Conservation (phyloP, 2,329 filamentous ascomycete genomes). For the Penicillium sp. region DNA sequence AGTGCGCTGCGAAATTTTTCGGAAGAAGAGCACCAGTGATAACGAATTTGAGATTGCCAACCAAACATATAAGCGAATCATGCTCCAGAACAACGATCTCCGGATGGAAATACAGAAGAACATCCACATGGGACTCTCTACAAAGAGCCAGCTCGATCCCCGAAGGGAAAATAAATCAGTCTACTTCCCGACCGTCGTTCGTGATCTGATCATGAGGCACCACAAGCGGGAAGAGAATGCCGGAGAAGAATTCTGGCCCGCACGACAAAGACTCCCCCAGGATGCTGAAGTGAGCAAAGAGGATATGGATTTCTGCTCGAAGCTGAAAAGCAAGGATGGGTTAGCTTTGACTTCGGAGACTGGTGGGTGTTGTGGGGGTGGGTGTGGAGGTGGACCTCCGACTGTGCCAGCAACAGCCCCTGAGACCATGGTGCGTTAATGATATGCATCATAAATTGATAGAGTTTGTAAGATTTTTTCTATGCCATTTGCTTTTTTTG, state of each 20-base stretch:
- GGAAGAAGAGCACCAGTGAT: slow-evolving; percentile 58
- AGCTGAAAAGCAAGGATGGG: slow-evolving; percentile 13
- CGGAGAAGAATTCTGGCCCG: slow-evolving; percentile 55
- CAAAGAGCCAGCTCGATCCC: slow-evolving; percentile 62
- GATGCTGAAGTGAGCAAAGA: slow-evolving; percentile 28
- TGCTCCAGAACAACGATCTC: slow-evolving; percentile 64
- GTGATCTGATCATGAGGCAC: slow-evolving; percentile 51
- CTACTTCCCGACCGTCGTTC: slow-evolving; percentile 55
- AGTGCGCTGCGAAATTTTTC: slow-evolving; percentile 64
- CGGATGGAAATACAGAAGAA: slow-evolving; percentile 60
- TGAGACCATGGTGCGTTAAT: slow-evolving; percentile 19
- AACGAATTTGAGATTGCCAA: slow-evolving; percentile 58
- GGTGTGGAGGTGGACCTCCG: slow-evolving; percentile 14
- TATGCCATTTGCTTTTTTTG: no score
- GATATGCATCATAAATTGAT: no score
- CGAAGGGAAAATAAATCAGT: slow-evolving; percentile 57
- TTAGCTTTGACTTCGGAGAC: slow-evolving; percentile 6
- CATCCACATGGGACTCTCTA: slow-evolving; percentile 58
- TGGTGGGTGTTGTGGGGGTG: slow-evolving; percentile 24
- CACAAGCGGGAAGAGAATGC: slow-evolving; percentile 46
- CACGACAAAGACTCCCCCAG: slow-evolving; percentile 36
- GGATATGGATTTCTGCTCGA: slow-evolving; percentile 34
- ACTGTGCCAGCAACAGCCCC: slow-evolving; percentile 7
- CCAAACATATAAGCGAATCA: slow-evolving; percentile 61
- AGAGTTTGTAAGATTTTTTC: no score